phyloP scores from a whole-genome alignment of 2,329 filamentous ascomycete species.

The Talaromyces atroroseus region DNA sequence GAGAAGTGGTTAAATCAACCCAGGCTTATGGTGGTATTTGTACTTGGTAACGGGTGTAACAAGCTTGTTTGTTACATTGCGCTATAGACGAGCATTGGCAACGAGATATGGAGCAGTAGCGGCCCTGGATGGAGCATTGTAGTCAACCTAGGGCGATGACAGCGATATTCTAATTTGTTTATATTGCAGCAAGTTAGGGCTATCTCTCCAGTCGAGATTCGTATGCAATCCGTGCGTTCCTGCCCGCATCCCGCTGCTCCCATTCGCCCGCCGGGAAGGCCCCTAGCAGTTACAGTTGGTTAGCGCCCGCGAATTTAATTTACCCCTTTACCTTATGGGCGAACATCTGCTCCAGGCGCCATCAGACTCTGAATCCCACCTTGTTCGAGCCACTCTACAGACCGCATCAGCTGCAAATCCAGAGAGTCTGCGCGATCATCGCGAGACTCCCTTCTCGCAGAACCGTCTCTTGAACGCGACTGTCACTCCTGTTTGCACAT shows the following conservation, averaged over 20 bases:
- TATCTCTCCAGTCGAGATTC: background rate
- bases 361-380: background rate
- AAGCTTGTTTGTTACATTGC: background rate
- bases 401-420: background rate
- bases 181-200: background rate
- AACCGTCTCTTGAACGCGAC: conserved; percentile 1
- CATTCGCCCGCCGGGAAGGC: background rate
- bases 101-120: background rate
- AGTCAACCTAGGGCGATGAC: too few relatives aligned
- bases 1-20: background rate
- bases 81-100: background rate
- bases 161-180: too few relatives aligned
- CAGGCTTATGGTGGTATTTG: background rate
- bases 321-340: conserved; percentile 2
- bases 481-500: background rate
- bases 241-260: background rate
- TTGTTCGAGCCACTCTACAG: background rate
- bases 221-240: background rate
- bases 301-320: conserved; percentile 1
- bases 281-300: background rate
- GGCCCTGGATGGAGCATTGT: too few relatives aligned
- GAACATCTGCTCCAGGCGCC: background rate
- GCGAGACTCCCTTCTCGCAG: background rate
- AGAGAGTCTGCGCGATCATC: background rate
- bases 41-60: too few relatives aligned